Evolutionary conservation across 2,329 filamentous ascomycete species (phyloP), one percentile per base, ranked within the genome.

Genomic region (Pestalotiopsis sp.): DNA sequence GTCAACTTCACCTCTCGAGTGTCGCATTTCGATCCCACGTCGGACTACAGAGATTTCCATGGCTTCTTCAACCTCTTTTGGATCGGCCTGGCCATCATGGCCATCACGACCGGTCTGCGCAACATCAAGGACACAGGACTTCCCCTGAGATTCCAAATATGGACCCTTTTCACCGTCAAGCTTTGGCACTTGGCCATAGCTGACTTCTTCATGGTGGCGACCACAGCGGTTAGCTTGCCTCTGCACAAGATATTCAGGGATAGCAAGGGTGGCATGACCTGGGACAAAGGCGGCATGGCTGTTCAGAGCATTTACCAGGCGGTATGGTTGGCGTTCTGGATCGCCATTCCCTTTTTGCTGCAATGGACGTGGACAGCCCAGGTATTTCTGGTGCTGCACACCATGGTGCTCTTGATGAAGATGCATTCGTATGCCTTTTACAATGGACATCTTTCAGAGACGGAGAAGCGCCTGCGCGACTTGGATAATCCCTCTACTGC

Each of bases 371-470:
- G 96, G 96, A 99, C 96, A 0, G 91, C 95, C 2, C 96, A 98
- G 77, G 96, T 99, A 52, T 99, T 97, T 79, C 88, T 99, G 73
- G 91, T 94, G 11, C 84, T 99, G 40, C 96, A 99, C 80, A 91
- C 94, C 57, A 89, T 99, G 80, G 91, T 93, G 7, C 85, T 99
- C 22, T 89, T 98, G 64, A 99, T 99, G 96, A 99, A 99, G 84
- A 96, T 98, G 89, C 96, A 99, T 79, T 98, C 94, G 5, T 99
- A 97, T 76, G 92, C 94, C 26, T 99, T 98, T 79, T 99, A 99
- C 83, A 98, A 98, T 75, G 96, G 96, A 11, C 96, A 99, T 79
- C 85, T 99, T 17, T 93, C 92, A 72, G 93, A 96, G 78, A 97
- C 94, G 0, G 89, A 97, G 78, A 90, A 91, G 76, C 91, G 94